phyloP scores from a whole-genome alignment of 495 filamentous ascomycete species.

The Penicillium cataractarum region DNA sequence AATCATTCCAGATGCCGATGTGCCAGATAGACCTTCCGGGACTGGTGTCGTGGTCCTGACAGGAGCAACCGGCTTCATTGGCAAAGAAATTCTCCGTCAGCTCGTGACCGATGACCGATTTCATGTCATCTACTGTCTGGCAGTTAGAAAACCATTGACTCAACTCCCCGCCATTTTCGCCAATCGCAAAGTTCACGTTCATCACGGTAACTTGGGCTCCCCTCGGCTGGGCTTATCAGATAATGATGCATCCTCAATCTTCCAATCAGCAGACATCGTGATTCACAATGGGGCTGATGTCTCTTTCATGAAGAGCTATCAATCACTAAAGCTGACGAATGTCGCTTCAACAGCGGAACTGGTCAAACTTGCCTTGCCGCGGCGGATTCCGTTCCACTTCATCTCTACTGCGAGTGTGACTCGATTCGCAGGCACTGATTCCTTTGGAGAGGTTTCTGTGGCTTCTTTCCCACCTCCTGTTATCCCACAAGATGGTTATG shows the following conservation, averaged over 20 bases:
- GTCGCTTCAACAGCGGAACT: constrained; percentile 50
- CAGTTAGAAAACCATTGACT: constrained; percentile 21
- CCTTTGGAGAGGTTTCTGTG: constrained; percentile 26
- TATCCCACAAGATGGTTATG: constrained; percentile 47
- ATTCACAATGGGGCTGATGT: constrained; percentile 59
- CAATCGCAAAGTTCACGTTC: constrained; percentile 34
- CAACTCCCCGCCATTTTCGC: constrained; percentile 19
- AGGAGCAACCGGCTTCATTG: constrained; percentile 42
- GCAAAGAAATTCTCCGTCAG: constrained; percentile 29
- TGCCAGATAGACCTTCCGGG: neutral
- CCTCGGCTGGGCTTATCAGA: constrained; percentile 42
- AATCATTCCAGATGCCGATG: neutral
- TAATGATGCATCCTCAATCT: constrained; percentile 29
- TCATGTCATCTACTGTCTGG: constrained; percentile 36
- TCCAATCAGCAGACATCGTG: constrained; percentile 38
- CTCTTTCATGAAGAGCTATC: constrained; percentile 53
- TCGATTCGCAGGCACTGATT: constrained; percentile 18
- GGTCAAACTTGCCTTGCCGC: constrained; percentile 30
- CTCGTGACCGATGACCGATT: constrained; percentile 29
- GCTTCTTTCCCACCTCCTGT: constrained; percentile 19
- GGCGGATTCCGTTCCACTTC: constrained; percentile 53
- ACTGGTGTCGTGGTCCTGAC: constrained; percentile 31
- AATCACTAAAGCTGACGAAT: constrained; percentile 43
- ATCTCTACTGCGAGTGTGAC: constrained; percentile 47
- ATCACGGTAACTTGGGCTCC: constrained; percentile 41